These are phyloP conservation scores for Zea mays DNA, from an alignment of 176 grass and related monocot genomes.

Conservation along the genomic window Zm-B73-REFERENCE-NAM-5.0 NC_050097.1:84427501-84428000, in stretches of 20 bases:
- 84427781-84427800: conserved; percentile 6
- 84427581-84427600: too few species aligned
- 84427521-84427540: too few species aligned
- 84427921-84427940: background rate
- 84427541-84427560: too few species aligned
- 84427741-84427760: conserved; percentile 53
- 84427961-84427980: conserved; percentile 36
- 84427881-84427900: background rate
- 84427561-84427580: too few species aligned
- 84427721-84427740: conserved; percentile 49
- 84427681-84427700: background rate
- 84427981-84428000: conserved; percentile 32
- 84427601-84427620: too few species aligned
- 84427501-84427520: too few species aligned
- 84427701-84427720: conserved; percentile 44
- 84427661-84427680: background rate
- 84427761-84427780: conserved; percentile 31
- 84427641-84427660: too few species aligned
- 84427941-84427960: conserved; percentile 12
- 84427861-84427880: background rate
- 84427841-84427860: background rate
- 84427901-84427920: background rate
- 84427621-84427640: too few species aligned
- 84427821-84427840: background rate
- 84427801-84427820: background rate